phyloP scores from a whole-genome alignment of 129 eudicot genomes.

The Lactuca sativa region DNA sequence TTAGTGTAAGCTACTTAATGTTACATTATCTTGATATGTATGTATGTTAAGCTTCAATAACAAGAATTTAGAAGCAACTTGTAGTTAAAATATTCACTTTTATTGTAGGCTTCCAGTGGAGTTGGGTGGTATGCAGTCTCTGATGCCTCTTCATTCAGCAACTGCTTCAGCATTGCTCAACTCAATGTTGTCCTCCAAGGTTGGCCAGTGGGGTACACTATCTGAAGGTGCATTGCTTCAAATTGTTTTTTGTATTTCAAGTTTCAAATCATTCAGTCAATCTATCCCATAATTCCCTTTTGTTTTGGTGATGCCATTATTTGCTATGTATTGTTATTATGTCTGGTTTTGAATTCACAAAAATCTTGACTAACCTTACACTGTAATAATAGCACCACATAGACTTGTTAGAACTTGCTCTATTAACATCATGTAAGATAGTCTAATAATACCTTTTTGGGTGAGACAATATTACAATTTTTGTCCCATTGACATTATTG shows the following conservation, averaged over 20 bases:
- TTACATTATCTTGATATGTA: too few relatives aligned
- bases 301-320: background rate
- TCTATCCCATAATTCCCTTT: background rate
- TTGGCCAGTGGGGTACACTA: slow-evolving; percentile 33
- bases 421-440: too few relatives aligned
- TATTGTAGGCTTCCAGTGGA: slow-evolving; percentile 27
- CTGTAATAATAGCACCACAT: too few relatives aligned
- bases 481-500: too few relatives aligned
- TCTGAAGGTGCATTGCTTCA: slow-evolving; percentile 29
- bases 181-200: slow-evolving; percentile 29
- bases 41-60: background rate
- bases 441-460: too few relatives aligned
- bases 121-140: slow-evolving; percentile 35
- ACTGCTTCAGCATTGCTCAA: slow-evolving; percentile 34
- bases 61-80: background rate
- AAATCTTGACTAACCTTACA: too few relatives aligned
- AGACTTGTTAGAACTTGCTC: too few relatives aligned
- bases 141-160: slow-evolving; percentile 37
- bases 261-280: slow-evolving; percentile 1
- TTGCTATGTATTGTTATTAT: background rate
- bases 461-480: too few relatives aligned
- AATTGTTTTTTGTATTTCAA: slow-evolving; percentile 2
- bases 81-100: background rate
- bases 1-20: too few relatives aligned
- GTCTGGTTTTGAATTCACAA: background rate